Base-by-base conservation (phyloP, 2,329 filamentous ascomycete genomes). In the Claviceps pusilla region DNA sequence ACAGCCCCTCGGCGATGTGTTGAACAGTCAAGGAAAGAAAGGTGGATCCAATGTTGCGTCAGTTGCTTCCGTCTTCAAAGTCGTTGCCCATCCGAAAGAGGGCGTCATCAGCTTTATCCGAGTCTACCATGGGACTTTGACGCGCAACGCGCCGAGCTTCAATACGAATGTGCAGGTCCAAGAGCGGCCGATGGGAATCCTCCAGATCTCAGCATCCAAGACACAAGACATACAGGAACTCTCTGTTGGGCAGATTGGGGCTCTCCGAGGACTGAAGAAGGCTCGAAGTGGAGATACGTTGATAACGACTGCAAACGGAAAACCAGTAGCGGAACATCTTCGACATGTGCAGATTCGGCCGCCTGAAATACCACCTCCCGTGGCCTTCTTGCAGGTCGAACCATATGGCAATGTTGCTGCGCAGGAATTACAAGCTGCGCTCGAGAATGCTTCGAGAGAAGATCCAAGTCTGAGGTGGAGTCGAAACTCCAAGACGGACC, bases 331-430 rank as follows among this genome's bases (percentile, higher is more conserved):
- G 19, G 77, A 82, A 16, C 77, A 81, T 0, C 71, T 95, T 50
- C 82, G 84, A 51, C 83, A 78, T 16, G 72, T 97, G 16, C 89
- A 95, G 64, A 79, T 98, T 41, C 82, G 89, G 16, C 89, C 93
- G 0, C 93, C 95, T 33, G 80, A 87, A 56, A 87, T 96, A 0
- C 91, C 93, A 0, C 89, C 93, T 0, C 89, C 93, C 0, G 93
- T 98, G 0, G 95, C 96, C 64, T 98, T 97, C 67, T 84, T 94
- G n/a, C 88, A 90, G 57, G 83, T 97, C 33, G 91, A 97, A 59
- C 88, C 78, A 0, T 75, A 89, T 60, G 84, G 87, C 61, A 73
- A 87, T 37, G 78, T 84, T 37, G 89, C 90, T 59, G 86, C 89
- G 61, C 90, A 89, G 61, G 79, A 84, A 56, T 79, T 98, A 6